Percentiles rank a stretch among this genome's conserved stretches.
phyloP scores from a whole-genome alignment of 306 rosid species.

The Lagenaria siceraria region DNA sequence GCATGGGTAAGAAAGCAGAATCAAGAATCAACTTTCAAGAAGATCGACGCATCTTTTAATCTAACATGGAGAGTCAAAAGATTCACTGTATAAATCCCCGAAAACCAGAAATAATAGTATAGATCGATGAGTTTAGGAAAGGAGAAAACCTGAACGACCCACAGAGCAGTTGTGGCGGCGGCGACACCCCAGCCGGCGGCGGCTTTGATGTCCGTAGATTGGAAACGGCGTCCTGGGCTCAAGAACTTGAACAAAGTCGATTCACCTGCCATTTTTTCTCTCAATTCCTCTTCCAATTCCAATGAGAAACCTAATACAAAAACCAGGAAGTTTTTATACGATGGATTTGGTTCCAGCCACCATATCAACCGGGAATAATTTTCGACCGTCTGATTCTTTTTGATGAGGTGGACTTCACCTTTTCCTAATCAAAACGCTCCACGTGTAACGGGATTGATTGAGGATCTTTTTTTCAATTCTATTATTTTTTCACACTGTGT shows the following conservation, averaged over 20 bases:
- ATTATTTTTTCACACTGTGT: not conserved
- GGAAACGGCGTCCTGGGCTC: slow-evolving; percentile 34
- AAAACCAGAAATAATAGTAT: not conserved
- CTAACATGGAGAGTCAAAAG: not conserved
- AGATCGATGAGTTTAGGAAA: not conserved
- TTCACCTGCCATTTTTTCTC: slow-evolving; percentile 6
- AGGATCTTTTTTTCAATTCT: not conserved
- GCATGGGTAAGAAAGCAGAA: not conserved
- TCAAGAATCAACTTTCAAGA: not conserved
- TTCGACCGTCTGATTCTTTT: not conserved
- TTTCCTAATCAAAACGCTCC: not conserved
- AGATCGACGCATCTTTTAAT: not conserved
- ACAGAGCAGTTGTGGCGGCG: slow-evolving; percentile 21
- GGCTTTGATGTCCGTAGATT: slow-evolving; percentile 43
- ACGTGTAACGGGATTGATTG: not conserved
- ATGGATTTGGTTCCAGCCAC: not conserved
- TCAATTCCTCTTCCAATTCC: not conserved
- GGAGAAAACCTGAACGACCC: slow-evolving; percentile 6
- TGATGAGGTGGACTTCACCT: not conserved
- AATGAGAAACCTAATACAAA: not conserved
- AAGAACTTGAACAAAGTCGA: slow-evolving; percentile 19
- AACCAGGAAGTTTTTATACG: not conserved
- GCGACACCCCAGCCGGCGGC: slow-evolving; percentile 84
- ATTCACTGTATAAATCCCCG: not conserved
- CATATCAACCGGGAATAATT: not conserved